Percentiles rank a stretch among this genome's conserved stretches.
These are phyloP conservation scores for Magnolia kwangsiensis DNA, from an alignment of 164 flowering plant genomes.

Conservation along the genomic window DNA sequence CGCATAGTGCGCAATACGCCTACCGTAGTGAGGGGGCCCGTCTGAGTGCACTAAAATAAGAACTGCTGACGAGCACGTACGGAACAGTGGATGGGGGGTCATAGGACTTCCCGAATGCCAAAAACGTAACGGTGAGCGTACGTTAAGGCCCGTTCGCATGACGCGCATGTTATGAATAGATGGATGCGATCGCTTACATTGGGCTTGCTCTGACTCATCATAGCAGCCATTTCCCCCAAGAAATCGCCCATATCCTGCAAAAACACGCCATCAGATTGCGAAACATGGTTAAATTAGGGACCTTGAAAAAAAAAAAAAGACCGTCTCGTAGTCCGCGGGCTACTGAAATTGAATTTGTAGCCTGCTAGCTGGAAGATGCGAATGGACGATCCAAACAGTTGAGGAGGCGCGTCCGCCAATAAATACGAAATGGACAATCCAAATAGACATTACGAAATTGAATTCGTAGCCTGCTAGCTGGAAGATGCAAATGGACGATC, in stretches of 20 bases:
- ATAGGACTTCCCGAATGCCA: neutral
- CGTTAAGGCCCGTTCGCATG: neutral
- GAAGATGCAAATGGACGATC: no score
- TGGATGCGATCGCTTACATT: conserved; percentile 36
- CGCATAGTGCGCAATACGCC: neutral
- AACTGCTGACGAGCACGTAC: neutral
- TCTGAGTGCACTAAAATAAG: neutral
- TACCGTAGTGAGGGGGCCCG: neutral
- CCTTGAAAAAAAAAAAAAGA: no score
- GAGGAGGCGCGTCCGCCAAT: no score
- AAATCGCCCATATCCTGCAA: conserved; percentile 92
- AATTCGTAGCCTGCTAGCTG: no score
- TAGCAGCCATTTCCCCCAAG: conserved; percentile 72
- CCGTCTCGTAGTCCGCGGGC: no score
- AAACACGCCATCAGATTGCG: neutral
- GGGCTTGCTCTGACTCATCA: conserved; percentile 71
- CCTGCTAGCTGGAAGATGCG: no score
- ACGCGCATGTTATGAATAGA: neutral
- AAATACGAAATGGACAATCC: no score
- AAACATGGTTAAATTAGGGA: neutral
- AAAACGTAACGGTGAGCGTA: neutral
- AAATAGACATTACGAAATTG: no score
- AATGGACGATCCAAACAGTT: no score
- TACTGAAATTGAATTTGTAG: no score
- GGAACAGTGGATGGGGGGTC: neutral